Conservation (phyloP, 129 eudicot genomes). For the Ambrosia artemisiifolia region DNA sequence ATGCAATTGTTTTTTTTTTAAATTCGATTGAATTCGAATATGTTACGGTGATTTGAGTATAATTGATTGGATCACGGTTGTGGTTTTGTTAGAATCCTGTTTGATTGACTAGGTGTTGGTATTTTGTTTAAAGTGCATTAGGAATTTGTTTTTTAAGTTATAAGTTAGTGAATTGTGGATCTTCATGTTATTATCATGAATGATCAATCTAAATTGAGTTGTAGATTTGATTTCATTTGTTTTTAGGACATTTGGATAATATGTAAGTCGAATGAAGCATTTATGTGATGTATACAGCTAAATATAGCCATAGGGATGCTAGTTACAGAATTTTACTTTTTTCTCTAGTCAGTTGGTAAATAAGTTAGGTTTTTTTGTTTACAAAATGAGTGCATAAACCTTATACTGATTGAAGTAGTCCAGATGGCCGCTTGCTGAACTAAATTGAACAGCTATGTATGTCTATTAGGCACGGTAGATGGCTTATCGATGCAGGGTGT, state of each 20-base stretch:
- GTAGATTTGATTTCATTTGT: neutral
- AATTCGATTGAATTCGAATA: neutral
- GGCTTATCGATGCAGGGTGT: neutral
- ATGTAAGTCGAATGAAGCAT: neutral
- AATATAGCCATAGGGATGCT: neutral
- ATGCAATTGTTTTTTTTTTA: neutral
- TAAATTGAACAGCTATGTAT: neutral
- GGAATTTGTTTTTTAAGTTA: neutral
- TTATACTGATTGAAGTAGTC: neutral
- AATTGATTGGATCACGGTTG: slow-evolving; percentile 5
- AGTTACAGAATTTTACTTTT: neutral
- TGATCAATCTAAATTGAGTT: neutral
- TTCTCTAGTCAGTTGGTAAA: neutral
- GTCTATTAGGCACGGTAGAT: neutral
- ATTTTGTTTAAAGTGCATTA: slow-evolving; percentile 10
- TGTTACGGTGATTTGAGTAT: neutral
- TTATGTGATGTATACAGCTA: neutral
- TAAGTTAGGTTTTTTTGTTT: neutral
- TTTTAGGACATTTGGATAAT: neutral
- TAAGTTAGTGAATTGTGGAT: slow-evolving; percentile 7
- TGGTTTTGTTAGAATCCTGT: neutral
- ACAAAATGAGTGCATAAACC: neutral
- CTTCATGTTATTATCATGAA: slow-evolving; percentile 1
- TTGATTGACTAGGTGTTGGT: neutral
- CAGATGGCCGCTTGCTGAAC: neutral